Evolutionary conservation across 768 basidiomycete species (phyloP).

Genomic region (Cystofilobasidium macerans): DNA sequence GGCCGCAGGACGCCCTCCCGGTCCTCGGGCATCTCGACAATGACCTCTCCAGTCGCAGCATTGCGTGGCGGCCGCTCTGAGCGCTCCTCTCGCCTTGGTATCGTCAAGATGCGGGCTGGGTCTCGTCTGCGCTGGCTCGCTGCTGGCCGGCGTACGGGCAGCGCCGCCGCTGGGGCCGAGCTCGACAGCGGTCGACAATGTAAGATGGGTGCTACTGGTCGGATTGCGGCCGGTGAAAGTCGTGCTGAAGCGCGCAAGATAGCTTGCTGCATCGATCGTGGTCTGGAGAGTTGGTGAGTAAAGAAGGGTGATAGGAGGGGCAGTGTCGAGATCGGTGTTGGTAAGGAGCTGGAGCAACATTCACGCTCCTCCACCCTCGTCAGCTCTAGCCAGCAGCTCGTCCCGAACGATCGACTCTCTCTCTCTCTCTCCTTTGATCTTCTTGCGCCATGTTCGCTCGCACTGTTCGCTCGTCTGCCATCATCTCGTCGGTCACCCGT

Average conservation of each 20-base stretch:
- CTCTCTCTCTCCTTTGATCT: neutral
- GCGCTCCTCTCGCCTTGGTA: neutral
- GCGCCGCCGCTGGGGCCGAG: neutral
- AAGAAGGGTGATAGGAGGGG: neutral
- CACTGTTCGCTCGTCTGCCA: neutral
- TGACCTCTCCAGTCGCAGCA: neutral
- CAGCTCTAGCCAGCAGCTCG: too few species aligned
- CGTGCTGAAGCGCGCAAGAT: neutral
- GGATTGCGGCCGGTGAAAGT: neutral
- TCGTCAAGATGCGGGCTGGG: neutral
- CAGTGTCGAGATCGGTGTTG: too few species aligned
- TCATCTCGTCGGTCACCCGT: neutral
- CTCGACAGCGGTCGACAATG: neutral
- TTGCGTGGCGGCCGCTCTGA: neutral
- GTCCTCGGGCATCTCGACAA: conserved; percentile 20
- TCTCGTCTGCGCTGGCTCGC: neutral
- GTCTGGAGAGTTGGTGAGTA: neutral
- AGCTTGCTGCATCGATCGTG: neutral
- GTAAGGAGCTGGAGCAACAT: too few species aligned
- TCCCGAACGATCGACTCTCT: too few species aligned
- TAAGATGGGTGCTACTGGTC: neutral
- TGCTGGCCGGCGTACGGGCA: neutral
- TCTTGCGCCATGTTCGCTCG: conserved; percentile 4
- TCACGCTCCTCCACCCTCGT: too few species aligned
- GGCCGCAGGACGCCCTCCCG: conserved; percentile 11